phyloP scores from a whole-genome alignment of 2,329 filamentous ascomycete genomes.

The Cladosporium sp. region DNA sequence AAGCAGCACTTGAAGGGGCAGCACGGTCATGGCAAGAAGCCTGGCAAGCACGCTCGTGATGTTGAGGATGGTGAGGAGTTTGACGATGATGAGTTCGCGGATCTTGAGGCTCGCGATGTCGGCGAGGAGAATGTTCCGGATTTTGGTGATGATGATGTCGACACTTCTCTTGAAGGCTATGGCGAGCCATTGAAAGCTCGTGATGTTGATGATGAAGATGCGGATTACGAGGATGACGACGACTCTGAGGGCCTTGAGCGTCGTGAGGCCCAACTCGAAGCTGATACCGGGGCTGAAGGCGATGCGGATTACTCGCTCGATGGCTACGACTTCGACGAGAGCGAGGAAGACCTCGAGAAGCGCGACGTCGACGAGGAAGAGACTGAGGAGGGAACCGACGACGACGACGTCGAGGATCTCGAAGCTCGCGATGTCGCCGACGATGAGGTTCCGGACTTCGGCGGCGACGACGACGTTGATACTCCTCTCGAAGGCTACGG shows the following conservation, averaged over 20 bases:
- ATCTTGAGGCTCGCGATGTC: neutral
- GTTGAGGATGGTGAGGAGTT: neutral
- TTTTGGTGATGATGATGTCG: conserved; percentile 1
- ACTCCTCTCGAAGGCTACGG: conserved; percentile 11
- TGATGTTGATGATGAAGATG: conserved; percentile 1
- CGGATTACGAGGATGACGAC: neutral
- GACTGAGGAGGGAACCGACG: neutral
- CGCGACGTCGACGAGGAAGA: neutral
- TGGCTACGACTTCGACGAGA: conserved; percentile 1
- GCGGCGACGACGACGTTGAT: conserved; percentile 7
- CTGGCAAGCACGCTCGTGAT: conserved; percentile 1
- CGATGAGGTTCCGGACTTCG: neutral
- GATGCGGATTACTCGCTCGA: conserved; percentile 6
- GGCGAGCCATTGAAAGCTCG: neutral
- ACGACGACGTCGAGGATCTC: neutral
- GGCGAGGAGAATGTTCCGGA: neutral
- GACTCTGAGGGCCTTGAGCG: neutral
- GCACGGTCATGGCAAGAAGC: neutral
- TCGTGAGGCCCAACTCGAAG: neutral
- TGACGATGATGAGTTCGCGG: neutral
- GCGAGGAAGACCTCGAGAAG: neutral
- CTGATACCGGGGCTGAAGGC: neutral
- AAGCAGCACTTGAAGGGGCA: neutral
- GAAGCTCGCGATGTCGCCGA: conserved; percentile 1
- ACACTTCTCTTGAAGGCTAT: conserved; percentile 1